Evolutionary conservation across 2,329 filamentous ascomycete species (phyloP).

Genomic region (Exophiala viscosa): DNA sequence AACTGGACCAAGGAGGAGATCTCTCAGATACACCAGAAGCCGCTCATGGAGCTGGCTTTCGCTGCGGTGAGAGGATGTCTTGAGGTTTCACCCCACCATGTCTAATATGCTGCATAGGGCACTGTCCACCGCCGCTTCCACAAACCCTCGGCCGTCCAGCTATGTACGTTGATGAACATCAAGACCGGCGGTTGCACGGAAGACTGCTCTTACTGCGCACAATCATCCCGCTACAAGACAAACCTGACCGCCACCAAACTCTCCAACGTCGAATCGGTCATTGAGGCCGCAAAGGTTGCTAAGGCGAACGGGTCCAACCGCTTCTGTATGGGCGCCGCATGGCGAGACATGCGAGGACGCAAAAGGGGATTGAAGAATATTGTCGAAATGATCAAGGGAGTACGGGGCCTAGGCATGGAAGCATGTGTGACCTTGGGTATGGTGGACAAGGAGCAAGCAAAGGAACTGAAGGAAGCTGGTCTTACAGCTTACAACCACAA

Average conservation of each 20-base stretch:
- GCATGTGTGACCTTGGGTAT: constrained; percentile 91
- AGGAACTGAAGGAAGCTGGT: constrained; percentile 76
- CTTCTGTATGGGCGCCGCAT: constrained; percentile 94
- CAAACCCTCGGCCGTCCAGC: constrained; percentile 76
- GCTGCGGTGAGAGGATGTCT: constrained; percentile 57
- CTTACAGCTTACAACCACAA: constrained; percentile 95
- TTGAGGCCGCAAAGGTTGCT: constrained; percentile 71
- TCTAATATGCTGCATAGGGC: constrained; percentile 49
- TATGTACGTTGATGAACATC: constrained; percentile 95
- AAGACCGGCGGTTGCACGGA: constrained; percentile 90
- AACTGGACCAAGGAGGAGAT: constrained; percentile 83
- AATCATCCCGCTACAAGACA: constrained; percentile 75
- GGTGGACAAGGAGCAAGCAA: constrained; percentile 78
- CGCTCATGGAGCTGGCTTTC: constrained; percentile 73
- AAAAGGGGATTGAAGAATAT: constrained; percentile 81
- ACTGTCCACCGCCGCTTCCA: constrained; percentile 81
- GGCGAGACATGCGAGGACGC: constrained; percentile 89
- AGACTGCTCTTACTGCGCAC: constrained; percentile 89
- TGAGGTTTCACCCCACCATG: not conserved
- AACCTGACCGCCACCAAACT: constrained; percentile 77
- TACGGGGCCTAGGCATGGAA: constrained; percentile 80
- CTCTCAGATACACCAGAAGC: constrained; percentile 73
- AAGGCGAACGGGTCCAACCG: constrained; percentile 81
- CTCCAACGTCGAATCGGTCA: constrained; percentile 69
- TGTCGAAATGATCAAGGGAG: constrained; percentile 78